Evolutionary conservation across 1,284 basidiomycete genomes (phyloP).

Genomic region (Caloboletus firmus): DNA sequence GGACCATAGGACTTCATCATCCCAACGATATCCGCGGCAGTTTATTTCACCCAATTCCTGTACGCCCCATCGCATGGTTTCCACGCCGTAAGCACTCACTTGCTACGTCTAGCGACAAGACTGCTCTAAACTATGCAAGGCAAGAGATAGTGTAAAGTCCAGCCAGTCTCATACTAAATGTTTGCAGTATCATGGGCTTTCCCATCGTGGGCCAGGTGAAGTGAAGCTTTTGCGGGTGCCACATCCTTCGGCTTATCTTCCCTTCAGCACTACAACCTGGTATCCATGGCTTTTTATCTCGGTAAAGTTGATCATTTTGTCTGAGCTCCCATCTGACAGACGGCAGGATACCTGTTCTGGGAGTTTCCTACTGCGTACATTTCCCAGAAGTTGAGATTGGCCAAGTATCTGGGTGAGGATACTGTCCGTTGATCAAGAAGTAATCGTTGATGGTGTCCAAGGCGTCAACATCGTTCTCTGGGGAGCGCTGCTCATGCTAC

Average conservation of each 20-base stretch:
- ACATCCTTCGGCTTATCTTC: constrained; percentile 9
- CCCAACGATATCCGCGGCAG: constrained; percentile 60
- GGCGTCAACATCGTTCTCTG: constrained; percentile 62
- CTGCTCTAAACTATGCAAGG: constrained; percentile 67
- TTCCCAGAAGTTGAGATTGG: constrained; percentile 57
- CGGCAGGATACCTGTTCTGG: constrained; percentile 56
- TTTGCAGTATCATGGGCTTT: constrained; percentile 59
- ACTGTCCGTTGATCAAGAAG: background rate
- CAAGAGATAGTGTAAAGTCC: constrained; percentile 17
- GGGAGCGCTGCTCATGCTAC: constrained; percentile 62
- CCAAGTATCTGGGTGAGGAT: constrained; percentile 58
- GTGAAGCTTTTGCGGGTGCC: constrained; percentile 4
- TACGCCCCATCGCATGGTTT: constrained; percentile 23
- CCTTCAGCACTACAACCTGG: constrained; percentile 56
- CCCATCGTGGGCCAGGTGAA: constrained; percentile 60
- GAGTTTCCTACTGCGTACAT: constrained; percentile 70
- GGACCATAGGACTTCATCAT: constrained; percentile 52
- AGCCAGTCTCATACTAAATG: constrained; percentile 1
- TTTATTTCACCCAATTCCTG: constrained; percentile 69
- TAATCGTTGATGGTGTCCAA: constrained; percentile 18
- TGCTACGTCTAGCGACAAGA: constrained; percentile 54
- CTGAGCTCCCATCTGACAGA: constrained; percentile 2
- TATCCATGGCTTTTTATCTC: constrained; percentile 58
- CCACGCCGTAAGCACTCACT: constrained; percentile 2
- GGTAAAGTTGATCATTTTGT: constrained; percentile 9